Evolutionary conservation across 345 rosid genomes (phyloP), one percentile per base, ranked within the genome.

Genomic region (Hibiscus trionum): DNA sequence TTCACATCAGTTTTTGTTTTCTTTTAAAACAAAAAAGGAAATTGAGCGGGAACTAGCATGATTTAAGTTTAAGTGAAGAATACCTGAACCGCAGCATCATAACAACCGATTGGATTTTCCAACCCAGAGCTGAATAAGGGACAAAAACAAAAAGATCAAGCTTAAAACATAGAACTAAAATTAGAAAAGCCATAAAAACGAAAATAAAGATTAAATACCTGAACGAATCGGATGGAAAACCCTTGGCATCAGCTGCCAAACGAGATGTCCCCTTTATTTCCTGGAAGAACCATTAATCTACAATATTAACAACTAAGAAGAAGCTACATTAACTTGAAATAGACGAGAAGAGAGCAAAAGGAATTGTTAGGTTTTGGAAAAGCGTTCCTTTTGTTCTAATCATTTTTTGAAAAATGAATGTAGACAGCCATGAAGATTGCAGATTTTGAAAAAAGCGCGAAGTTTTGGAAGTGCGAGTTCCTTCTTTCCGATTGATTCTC

Each of bases 11-110:
- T 2, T 55, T 55, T 21, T 21, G 24, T 31, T 17, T 17, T 55
- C 9, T 55, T 55, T 55, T 59, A 12, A 60, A 61, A 5, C 7
- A 29, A 29, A 5, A 6, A 24, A 24, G 5, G 66, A 1, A 35
- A 63, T 37, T 37, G 67, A 4, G 67, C 67, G 17, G 27, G 47
- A 63, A 63, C 27, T 63, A 63, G 21, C 24, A 61, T 15, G 44
- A 44, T 21, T 66, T 14, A 35, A 50, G 56, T 68, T 14, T 24
- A 71, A 16, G 26, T 10, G 26, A 60, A 24, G 46, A 73, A 35
- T 63, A 85, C 98, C 93, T 91, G 98, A 73, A 91, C 92, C 0
- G 93, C 86, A 12, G 86, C 82, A 69, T 86, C 87, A 47, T 88
- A 90, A 75, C 89, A 94, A 72, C 91, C 96, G 72, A 94, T 88